Evolutionary conservation across 768 basidiomycete genomes (phyloP), one percentile per base, ranked within the genome.

Genomic region (Russula olivacea): DNA sequence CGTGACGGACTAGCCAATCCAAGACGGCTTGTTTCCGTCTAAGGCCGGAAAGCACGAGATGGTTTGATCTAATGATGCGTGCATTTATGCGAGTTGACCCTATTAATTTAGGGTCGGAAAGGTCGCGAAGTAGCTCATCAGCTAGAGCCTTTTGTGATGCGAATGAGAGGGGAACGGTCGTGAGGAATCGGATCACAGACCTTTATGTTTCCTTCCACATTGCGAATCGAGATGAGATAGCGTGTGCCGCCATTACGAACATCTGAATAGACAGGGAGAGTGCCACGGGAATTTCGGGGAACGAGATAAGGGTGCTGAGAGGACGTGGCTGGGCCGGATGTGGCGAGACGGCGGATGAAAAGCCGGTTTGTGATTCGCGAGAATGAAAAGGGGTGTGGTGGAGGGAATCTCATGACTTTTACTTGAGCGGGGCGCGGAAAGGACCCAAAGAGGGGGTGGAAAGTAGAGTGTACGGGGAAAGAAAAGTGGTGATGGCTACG

Each of bases 181-280:
- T 59, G 45, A 47, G 34, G 36, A 55, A 36, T 4, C 4, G 63
- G 58, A 55, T 63, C 51, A 76, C 81, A 66, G 70, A 88, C 89
- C 61, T 78, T 73, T 63, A 76, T 69, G 65, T 82, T 78, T 21
- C 89, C 90, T 61, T 89, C 79, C 10, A 92, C 76, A 73, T 90
- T 87, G 57, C 85, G 81, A 61, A 92, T 78, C 50, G 81, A 77
- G 49, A 87, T 73, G 40, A 81, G 75, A 64, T 83, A 75, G 59
- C 83, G 81, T 4, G 84, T 81, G 62, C 86, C 81, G 34, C 74
- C 82, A 71, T 87, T 89, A 65, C 86, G 83, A 50, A 88, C 71
- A 71, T 91, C 87, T 32, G 86, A 81, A 72, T 90, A 90, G 28
- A 92, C 87, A 49, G 89, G 89, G 34, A 91, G 78, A 53, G 81